Percentiles rank a stretch among this genome's conserved stretches.
Conservation (phyloP, 1,139 yeast genomes). For the Saccharomyces uvarum region DNA sequence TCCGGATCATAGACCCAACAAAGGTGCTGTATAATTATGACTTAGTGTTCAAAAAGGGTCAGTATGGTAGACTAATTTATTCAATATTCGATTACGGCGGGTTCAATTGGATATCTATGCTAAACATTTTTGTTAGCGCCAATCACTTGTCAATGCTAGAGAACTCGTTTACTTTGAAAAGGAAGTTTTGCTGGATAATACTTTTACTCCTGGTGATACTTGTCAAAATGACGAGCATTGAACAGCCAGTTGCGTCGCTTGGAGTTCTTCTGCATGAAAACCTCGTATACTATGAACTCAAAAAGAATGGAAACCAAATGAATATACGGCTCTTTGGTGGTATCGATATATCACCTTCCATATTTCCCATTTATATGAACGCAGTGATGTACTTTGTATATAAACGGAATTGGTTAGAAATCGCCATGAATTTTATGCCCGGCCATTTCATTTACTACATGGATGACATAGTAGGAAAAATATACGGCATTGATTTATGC, state of each 20-base stretch:
- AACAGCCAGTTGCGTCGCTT: slow-evolving; percentile 25
- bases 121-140: slow-evolving; percentile 21
- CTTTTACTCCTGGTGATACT: slow-evolving; percentile 13
- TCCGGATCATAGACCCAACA: slow-evolving; percentile 19
- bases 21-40: slow-evolving; percentile 26
- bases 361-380: slow-evolving; percentile 21
- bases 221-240: slow-evolving; percentile 18
- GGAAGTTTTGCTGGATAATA: slow-evolving; percentile 24
- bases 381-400: slow-evolving; percentile 16
- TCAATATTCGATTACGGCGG: slow-evolving; percentile 27
- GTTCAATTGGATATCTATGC: slow-evolving; percentile 19
- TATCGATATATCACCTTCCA: slow-evolving; percentile 16
- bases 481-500: slow-evolving; percentile 24
- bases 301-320: slow-evolving; percentile 18
- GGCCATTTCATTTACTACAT: slow-evolving; percentile 26
- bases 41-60: slow-evolving; percentile 27
- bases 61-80: slow-evolving; percentile 25
- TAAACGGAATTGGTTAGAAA: slow-evolving; percentile 15
- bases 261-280: slow-evolving; percentile 25
- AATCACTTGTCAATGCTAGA: slow-evolving; percentile 23
- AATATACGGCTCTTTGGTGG: slow-evolving; percentile 19
- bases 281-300: slow-evolving; percentile 23
- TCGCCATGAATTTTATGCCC: slow-evolving; percentile 25
- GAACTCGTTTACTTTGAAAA: slow-evolving; percentile 19
- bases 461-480: slow-evolving; percentile 21